Percentiles rank a stretch among this genome's conserved stretches.
These are phyloP conservation scores for Cryptococcus hybrid DNA, from an alignment of 1,284 basidiomycete genomes.

Conservation along the genomic window DNA sequence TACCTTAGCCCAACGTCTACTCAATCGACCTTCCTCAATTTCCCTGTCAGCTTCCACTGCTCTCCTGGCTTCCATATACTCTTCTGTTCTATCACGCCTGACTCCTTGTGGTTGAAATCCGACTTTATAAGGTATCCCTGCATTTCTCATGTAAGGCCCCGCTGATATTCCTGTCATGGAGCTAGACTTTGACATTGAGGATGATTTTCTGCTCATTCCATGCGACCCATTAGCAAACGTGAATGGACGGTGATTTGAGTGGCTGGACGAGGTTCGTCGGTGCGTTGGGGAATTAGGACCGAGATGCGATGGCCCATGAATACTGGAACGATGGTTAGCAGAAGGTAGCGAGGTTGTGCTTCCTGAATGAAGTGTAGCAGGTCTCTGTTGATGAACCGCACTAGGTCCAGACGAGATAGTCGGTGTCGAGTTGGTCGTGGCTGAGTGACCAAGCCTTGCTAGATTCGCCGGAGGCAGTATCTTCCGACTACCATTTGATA, in stretches of 20 bases:
- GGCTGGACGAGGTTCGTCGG: conserved; percentile 8
- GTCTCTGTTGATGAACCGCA: conserved; percentile 4
- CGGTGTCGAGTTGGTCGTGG: conserved; percentile 9
- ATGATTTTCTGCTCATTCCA: conserved; percentile 5
- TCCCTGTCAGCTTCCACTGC: conserved; percentile 60
- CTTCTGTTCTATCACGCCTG: conserved; percentile 68
- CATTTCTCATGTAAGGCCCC: conserved; percentile 8
- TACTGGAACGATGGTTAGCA: conserved; percentile 1
- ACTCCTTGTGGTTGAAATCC: conserved; percentile 80
- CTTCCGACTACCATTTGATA: conserved; percentile 1
- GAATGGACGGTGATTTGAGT: conserved; percentile 14
- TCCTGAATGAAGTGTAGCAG: conserved; percentile 4
- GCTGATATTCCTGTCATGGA: conserved; percentile 16
- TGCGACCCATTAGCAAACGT: conserved; percentile 9
- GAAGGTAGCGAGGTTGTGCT: conserved; percentile 10
- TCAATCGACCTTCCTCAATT: conserved; percentile 74
- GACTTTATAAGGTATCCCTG: conserved; percentile 62
- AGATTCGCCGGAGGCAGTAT: conserved; percentile 36
- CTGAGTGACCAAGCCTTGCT: conserved; percentile 19
- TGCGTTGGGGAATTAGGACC: conserved; percentile 21
- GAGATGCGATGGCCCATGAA: conserved; percentile 23
- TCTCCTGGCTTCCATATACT: conserved; percentile 65
- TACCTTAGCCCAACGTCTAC: conserved; percentile 74
- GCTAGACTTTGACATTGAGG: conserved; percentile 22
- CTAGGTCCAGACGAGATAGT: conserved; percentile 2